A percentile compares a stretch with the other conserved stretches of the same genome.
Conservation (phyloP, 2,329 filamentous ascomycete genomes). For the Xylaria sp. region DNA sequence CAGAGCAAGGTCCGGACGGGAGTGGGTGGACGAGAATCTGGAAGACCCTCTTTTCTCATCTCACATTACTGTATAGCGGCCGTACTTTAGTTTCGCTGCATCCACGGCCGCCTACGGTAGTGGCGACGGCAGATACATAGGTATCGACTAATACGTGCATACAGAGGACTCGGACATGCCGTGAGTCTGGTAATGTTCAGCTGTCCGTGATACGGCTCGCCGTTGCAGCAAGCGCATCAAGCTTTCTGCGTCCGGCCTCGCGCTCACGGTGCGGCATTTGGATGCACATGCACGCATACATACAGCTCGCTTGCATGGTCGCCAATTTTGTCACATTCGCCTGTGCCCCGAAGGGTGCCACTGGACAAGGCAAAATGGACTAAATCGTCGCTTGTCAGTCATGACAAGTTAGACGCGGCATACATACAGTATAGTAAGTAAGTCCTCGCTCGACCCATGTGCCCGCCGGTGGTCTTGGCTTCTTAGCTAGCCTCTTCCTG, state of each 20-base stretch:
- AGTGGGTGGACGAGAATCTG: conserved; percentile 25
- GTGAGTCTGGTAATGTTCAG: conserved; percentile 1
- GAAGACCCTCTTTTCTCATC: conserved; percentile 21
- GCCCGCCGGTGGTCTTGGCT: background rate
- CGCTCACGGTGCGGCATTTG: conserved; percentile 14
- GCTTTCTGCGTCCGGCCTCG: background rate
- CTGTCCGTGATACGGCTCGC: background rate
- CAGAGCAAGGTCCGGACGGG: background rate
- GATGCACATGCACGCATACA: background rate
- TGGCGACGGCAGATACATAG: background rate
- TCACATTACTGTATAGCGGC: background rate
- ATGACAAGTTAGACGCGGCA: background rate
- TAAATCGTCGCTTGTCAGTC: background rate
- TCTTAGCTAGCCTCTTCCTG: conserved; percentile 2
- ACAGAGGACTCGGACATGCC: background rate
- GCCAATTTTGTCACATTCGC: conserved; percentile 16
- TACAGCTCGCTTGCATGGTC: background rate
- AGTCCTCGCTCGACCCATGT: background rate
- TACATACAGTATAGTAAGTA: conserved; percentile 11
- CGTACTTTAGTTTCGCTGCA: background rate
- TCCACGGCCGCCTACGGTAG: too few species aligned
- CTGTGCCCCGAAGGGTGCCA: background rate
- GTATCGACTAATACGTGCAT: background rate
- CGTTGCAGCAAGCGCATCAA: background rate
- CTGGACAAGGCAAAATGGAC: too few species aligned